Evolutionary conservation across 176 grass and related monocot species (phyloP).

Genomic region (Tuctoria greenei): DNA sequence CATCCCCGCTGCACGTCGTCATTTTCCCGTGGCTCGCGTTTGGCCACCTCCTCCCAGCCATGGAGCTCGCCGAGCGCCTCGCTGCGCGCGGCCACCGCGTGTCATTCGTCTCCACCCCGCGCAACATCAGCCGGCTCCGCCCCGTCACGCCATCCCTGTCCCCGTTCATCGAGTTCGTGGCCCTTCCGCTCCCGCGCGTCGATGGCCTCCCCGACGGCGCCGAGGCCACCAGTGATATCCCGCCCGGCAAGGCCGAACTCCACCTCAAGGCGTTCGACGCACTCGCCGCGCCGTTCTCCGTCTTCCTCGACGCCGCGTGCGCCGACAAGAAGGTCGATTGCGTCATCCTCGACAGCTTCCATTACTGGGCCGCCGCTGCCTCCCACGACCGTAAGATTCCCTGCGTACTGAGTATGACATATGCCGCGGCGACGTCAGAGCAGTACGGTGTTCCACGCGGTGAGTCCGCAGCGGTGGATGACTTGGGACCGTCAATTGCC

Average conservation of each 20-base stretch:
- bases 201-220: slow-evolving; percentile 1
- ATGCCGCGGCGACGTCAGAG: not conserved
- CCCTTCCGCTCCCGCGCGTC: slow-evolving; percentile 1
- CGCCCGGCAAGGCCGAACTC: not conserved
- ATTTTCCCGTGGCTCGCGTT: slow-evolving; percentile 20
- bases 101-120: slow-evolving; percentile 8
- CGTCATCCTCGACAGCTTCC: slow-evolving; percentile 5
- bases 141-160: not conserved
- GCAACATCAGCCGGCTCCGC: not conserved
- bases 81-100: not conserved
- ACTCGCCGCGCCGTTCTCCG: not conserved
- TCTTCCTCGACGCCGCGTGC: slow-evolving; percentile 7
- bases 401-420: not conserved
- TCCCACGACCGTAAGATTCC: not conserved
- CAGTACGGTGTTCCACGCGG: not conserved
- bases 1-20: not conserved
- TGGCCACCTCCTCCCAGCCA: not conserved
- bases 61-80: slow-evolving; percentile 11
- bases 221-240: slow-evolving; percentile 1
- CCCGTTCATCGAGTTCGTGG: not conserved
- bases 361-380: not conserved
- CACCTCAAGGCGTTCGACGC: slow-evolving; percentile 21
- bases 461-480: not conserved
- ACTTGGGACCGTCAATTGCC: not conserved
- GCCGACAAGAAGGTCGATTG: slow-evolving; percentile 18